Percentiles rank a stretch among this genome's conserved stretches.
These are phyloP conservation scores for Colletotrichum sp. DNA, from an alignment of 2,329 filamentous ascomycete species.

Conservation along the genomic window DNA sequence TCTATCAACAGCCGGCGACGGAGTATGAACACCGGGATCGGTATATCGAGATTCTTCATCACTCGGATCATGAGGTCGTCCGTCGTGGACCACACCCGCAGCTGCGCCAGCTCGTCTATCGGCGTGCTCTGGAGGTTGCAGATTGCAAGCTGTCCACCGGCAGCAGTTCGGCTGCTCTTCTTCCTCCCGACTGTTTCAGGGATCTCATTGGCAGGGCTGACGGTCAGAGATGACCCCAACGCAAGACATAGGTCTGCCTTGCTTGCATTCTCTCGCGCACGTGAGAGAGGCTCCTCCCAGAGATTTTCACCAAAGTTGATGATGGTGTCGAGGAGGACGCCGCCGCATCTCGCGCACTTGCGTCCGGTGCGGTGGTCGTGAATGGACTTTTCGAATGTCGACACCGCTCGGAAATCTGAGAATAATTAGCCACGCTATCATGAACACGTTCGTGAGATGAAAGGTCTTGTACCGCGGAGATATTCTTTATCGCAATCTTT, in stretches of 20 bases:
- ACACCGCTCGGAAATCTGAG: constrained; percentile 48
- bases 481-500: constrained; percentile 50
- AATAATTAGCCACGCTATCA: too few species aligned
- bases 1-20: constrained; percentile 35
- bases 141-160: constrained; percentile 40
- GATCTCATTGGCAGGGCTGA: constrained; percentile 46
- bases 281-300: constrained; percentile 31
- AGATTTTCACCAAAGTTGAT: constrained; percentile 50
- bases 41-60: constrained; percentile 41
- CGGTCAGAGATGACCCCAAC: constrained; percentile 49
- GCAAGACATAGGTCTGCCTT: constrained; percentile 51
- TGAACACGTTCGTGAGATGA: too few species aligned
- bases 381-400: constrained; percentile 45
- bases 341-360: constrained; percentile 44
- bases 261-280: constrained; percentile 39
- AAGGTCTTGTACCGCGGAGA: constrained; percentile 35
- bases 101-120: constrained; percentile 35
- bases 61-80: constrained; percentile 45
- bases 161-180: background rate
- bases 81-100: constrained; percentile 39
- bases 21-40: constrained; percentile 43
- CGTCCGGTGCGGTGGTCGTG: constrained; percentile 52
- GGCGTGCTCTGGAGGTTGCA: constrained; percentile 53
- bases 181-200: constrained; percentile 38
- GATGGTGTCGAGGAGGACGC: constrained; percentile 46